Base-by-base conservation (phyloP, 306 rosid genomes). In the Cicer judaicum region DNA sequence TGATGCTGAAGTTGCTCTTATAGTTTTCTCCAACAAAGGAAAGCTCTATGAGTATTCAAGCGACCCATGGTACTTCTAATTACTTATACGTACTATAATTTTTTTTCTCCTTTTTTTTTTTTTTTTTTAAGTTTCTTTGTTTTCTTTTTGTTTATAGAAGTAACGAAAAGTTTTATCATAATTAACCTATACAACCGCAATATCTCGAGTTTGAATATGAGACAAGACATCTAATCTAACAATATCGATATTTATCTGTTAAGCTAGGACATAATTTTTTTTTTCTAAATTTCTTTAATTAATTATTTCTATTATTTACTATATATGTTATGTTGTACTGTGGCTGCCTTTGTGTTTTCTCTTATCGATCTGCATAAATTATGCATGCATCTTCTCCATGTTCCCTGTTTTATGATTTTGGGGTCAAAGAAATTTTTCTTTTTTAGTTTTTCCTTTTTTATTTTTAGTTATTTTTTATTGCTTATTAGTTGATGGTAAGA, bases 1-100 rank as follows among this genome's bases (percentile, higher is more conserved):
- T 52, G 98, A 92, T 77, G 96, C 98, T 53, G 98, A 92, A 78
- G 96, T 92, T 0, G 96, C 92, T 68, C 81, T 92, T 75, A 84
- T 92, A 19, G 85, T 90, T 63, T 92, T 92, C 90, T 90, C 96
- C 64, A 80, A 89, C 80, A 90, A 90, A 66, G 98, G 98, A 11
- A 92, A 92, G 80, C 91, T 88, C 63, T 84, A 78, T 38, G 89
- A 92, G 72, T 92, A 80, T 78, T 85, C 91, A 65, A 84, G 91
- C 8, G 88, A 92, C 42, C 79, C 98, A 60, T 80, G 98, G 98
- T 92, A 84, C 16, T 2, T 61, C 4, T 15, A 10, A 18, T 55
- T 9, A 55, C 19, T 3, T 14, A 3, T 24, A 24, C 29, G 24
- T 21, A 21, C 24, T 21, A 21, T 21, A 0, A 21, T 21, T 21